phyloP scores from a whole-genome alignment of 2,329 filamentous ascomycete species.

The Aspergillus viridinutans region DNA sequence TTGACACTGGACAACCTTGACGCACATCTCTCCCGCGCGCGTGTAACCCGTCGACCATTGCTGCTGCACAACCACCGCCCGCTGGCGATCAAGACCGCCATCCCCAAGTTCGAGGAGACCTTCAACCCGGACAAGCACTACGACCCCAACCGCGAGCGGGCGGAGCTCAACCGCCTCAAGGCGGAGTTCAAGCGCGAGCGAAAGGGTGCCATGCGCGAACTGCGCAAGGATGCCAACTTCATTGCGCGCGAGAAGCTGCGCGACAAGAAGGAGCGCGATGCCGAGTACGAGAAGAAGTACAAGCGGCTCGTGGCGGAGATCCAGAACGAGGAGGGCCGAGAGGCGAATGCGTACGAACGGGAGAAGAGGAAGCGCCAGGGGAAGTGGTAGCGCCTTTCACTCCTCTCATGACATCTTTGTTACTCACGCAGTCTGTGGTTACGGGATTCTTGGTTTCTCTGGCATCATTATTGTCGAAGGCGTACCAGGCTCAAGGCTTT shows the following conservation, averaged over 20 bases:
- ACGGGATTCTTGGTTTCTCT: not conserved
- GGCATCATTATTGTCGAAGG: not conserved
- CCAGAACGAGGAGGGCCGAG: conserved; percentile 84
- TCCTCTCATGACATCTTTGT: not conserved
- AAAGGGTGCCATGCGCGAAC: conserved; percentile 90
- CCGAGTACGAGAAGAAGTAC: conserved; percentile 95
- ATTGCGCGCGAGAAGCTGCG: conserved; percentile 83
- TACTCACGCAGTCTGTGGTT: not conserved
- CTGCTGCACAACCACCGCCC: conserved; percentile 86
- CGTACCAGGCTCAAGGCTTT: not conserved
- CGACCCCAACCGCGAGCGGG: conserved; percentile 87
- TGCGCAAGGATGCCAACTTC: conserved; percentile 93
- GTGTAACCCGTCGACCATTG: conserved; percentile 68
- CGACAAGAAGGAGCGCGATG: conserved; percentile 90
- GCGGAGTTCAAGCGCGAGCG: conserved; percentile 91
- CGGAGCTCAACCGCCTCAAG: conserved; percentile 76
- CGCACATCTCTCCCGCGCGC: conserved; percentile 54
- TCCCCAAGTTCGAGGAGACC: conserved; percentile 93
- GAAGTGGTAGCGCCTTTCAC: conserved; percentile 41
- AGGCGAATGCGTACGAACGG: conserved; percentile 82
- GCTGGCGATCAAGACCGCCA: conserved; percentile 77
- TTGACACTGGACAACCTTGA: conserved; percentile 32
- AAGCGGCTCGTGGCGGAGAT: conserved; percentile 89
- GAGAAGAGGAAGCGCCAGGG: conserved; percentile 74
- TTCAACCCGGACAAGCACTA: conserved; percentile 97